These are phyloP conservation scores for Ramularia endophylla DNA, from an alignment of 2,329 filamentous ascomycete genomes.

Conservation along the genomic window DNA sequence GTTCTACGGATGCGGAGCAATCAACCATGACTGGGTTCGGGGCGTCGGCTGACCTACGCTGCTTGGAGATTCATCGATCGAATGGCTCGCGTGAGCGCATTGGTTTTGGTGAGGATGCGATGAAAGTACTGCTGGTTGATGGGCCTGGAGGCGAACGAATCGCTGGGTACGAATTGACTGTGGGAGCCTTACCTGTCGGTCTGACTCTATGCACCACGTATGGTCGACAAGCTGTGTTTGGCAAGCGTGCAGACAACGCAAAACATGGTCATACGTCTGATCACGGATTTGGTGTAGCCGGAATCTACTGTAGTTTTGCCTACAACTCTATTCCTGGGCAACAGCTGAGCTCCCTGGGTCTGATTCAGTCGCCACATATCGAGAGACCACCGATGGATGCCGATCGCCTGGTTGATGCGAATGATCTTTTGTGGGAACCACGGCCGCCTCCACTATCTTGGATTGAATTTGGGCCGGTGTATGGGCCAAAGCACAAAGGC, in stretches of 20 bases:
- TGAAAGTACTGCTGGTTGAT: constrained; percentile 2
- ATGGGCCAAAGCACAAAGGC: no score
- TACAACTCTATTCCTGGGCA: background rate
- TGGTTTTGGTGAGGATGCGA: background rate
- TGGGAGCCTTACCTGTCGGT: background rate
- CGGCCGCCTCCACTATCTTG: no score
- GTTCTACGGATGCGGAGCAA: no score
- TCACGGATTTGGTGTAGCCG: background rate
- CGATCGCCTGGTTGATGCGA: no score
- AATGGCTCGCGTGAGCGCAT: background rate
- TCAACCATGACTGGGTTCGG: no score
- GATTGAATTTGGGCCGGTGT: no score
- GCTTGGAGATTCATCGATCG: no score
- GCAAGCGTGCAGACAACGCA: constrained; percentile 1
- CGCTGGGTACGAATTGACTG: background rate
- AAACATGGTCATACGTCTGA: background rate
- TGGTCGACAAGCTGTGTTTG: constrained; percentile 1
- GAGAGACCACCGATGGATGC: no score
- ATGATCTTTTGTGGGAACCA: no score
- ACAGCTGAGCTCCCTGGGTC: background rate
- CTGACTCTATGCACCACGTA: background rate
- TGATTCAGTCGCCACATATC: no score
- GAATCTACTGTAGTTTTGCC: constrained; percentile 1
- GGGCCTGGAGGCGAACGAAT: constrained; percentile 2
- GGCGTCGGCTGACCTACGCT: no score